These are phyloP conservation scores for Sugiyamaella marilandica DNA, from an alignment of 805 yeast species.

Conservation along the genomic window DNA sequence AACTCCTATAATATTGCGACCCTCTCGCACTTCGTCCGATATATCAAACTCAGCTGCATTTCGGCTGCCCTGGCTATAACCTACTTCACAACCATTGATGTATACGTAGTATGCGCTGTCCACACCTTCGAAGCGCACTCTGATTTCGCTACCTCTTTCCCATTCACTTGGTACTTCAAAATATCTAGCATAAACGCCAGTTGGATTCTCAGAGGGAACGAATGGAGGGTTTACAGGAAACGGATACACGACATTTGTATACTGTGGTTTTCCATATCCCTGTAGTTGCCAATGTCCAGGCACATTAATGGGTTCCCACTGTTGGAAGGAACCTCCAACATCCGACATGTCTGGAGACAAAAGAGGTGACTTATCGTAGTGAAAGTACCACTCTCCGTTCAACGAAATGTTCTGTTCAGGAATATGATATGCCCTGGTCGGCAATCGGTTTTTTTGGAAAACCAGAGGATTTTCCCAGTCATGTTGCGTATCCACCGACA, in stretches of 20 bases:
- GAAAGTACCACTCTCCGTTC: constrained; percentile 27
- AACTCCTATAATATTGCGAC: constrained; percentile 20
- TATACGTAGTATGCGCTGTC: constrained; percentile 34
- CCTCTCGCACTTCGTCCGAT: constrained; percentile 11
- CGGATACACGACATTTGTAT: constrained; percentile 33
- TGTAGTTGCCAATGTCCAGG: constrained; percentile 37
- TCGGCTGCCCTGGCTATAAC: constrained; percentile 34
- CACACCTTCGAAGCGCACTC: constrained; percentile 36
- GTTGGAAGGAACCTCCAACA: not conserved
- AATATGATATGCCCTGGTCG: constrained; percentile 17
- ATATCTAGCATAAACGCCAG: constrained; percentile 30
- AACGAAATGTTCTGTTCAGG: constrained; percentile 13
- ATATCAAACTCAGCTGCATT: constrained; percentile 34
- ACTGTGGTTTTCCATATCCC: constrained; percentile 34
- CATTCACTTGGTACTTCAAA: constrained; percentile 23
- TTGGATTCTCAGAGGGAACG: constrained; percentile 32
- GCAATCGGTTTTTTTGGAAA: constrained; percentile 14
- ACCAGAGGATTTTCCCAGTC: constrained; percentile 17
- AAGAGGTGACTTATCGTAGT: constrained; percentile 11
- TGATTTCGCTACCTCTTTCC: constrained; percentile 19
- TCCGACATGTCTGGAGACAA: constrained; percentile 7
- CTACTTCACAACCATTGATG: constrained; percentile 31
- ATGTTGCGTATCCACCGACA: not conserved
- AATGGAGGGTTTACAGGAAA: constrained; percentile 33
- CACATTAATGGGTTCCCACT: constrained; percentile 27